Base-by-base conservation (phyloP, 2,329 filamentous ascomycete genomes). In the Balansia obtecta region DNA sequence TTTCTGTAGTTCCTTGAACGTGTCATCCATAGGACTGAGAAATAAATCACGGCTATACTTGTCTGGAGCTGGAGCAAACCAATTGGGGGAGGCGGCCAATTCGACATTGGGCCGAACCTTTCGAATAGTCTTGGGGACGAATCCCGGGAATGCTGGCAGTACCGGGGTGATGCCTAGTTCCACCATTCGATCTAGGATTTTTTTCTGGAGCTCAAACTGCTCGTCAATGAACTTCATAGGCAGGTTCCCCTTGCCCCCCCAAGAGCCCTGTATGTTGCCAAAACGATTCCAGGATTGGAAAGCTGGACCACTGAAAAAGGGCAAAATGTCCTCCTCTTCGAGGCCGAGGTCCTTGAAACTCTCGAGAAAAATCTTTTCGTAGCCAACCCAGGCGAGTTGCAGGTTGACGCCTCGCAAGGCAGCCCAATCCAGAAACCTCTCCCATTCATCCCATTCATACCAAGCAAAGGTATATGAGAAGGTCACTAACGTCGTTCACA, bases 251-350 rank as follows among this genome's bases (percentile, higher is more conserved):
- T 47, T 42, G 33, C 67, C 69, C 34, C 66, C 67, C 74, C 73
- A 76, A 1, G 70, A 72, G 8, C 70, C 68, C 54, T 75, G 72
- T 16, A 74, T 75, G 54, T 77, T 77, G 10, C 73, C 74, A 50
- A 77, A 72, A n/a, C 71, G 68, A 54, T 76, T 76, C 73, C 73
- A 77, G 11, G 73, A 63, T 51, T 73, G 71, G 50, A 76, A 76
- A 0, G 73, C 72, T 1, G 74, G 73, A 0, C 73, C 73, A 46
- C 68, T 73, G 48, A 77, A 63, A 57, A 73, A 77, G 1, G 65
- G 59, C 1, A 62, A 47, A 45, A 76, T 73, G 27, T 76, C 71
- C 4, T 60, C 56, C 38, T 72, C 61, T 0, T 63, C 66, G 38
- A 77, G 63, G 8, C 71, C 70, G 16, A 71, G 60, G 2, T 72